Evolutionary conservation across 2,329 filamentous ascomycete species (phyloP).

Genomic region (Ilyonectria robusta): DNA sequence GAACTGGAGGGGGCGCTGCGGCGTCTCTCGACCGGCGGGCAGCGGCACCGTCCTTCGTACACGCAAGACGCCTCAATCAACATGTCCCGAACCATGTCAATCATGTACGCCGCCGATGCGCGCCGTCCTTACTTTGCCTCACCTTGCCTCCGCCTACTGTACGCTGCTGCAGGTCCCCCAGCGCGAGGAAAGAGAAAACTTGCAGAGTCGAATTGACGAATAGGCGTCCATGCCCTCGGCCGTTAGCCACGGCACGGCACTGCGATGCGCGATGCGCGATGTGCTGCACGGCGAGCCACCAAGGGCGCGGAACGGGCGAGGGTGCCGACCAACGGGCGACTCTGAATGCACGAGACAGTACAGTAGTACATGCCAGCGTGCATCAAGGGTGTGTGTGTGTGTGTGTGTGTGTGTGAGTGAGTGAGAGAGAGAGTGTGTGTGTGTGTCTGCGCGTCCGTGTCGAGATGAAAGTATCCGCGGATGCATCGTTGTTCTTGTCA

Average conservation of each 20-base stretch:
- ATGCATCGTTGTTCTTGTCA: conserved; percentile 5
- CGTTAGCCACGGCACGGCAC: conserved; percentile 42
- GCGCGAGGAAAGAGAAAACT: conserved; percentile 51
- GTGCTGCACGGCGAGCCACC: conserved; percentile 38
- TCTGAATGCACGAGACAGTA: conserved; percentile 15
- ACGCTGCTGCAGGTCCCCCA: conserved; percentile 46
- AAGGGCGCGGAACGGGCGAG: conserved; percentile 35
- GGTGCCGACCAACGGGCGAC: conserved; percentile 29
- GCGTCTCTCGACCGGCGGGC: conserved; percentile 18
- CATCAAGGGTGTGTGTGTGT: conserved; percentile 19
- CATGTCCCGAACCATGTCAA: conserved; percentile 19
- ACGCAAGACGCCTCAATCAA: conserved; percentile 7
- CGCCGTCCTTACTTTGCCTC: conserved; percentile 32
- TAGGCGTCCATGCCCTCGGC: conserved; percentile 31
- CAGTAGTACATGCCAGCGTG: conserved; percentile 7
- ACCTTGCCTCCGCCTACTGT: conserved; percentile 40
- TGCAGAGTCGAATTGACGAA: conserved; percentile 43
- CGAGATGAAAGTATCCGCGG: conserved; percentile 34
- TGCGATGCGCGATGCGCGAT: conserved; percentile 36
- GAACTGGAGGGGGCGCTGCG: conserved; percentile 22
- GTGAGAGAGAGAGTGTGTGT: too few relatives aligned
- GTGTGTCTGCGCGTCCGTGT: conserved; percentile 14
- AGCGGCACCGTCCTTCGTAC: conserved; percentile 4
- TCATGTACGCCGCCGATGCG: conserved; percentile 10
- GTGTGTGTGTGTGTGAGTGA: conserved; percentile 2